Evolutionary conservation across 257 asterid species (phyloP), one percentile per base, ranked within the genome.

Genomic region (Craterostigma plantagineum): DNA sequence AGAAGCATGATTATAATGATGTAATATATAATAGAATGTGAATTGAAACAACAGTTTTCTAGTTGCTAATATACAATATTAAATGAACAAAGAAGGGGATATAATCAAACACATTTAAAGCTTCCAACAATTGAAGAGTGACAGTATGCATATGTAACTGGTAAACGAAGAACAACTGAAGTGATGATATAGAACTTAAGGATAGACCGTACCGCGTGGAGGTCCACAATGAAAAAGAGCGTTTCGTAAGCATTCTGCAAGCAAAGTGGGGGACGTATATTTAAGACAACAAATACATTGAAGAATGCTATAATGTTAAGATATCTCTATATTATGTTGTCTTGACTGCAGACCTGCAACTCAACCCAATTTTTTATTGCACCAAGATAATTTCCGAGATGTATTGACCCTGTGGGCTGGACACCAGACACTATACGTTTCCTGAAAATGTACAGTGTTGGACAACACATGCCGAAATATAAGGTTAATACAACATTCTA

Each of bases 371-470:
- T 81, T 61, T 78, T 87, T 57, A 87, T 87, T 53, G 97, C 95
- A 18, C 97, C 97, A 16, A 87, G 77, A 70, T 81, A 81, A 66
- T 87, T 87, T 10, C 98, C 95, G 15, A 78, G 90, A 64, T 82
- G 95, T 65, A 82, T 72, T 54, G 94, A 83, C 42, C 98, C 95
- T n/a, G 98, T 90, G 48, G 98, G 98, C 81, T 90, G 98, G 49
- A 83, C 91, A 58, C 98, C 98, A 23, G 98, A 90, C 49, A 90
- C 98, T 50, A 90, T 65, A 67, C 98, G 77, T 65, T 90, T 90
- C 83, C 94, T 83, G 71, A 46, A 49, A 50, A 47, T 16, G 55
- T 44, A 0, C 43, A 57, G 34, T 30, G 17, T 39, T 14, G 35
- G 44, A 23, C 30, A 23, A 2, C 30, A 23, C 30, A 23, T 23